Conservation (phyloP, 2,329 filamentous ascomycete genomes). For the Calonectria leucothoes region DNA sequence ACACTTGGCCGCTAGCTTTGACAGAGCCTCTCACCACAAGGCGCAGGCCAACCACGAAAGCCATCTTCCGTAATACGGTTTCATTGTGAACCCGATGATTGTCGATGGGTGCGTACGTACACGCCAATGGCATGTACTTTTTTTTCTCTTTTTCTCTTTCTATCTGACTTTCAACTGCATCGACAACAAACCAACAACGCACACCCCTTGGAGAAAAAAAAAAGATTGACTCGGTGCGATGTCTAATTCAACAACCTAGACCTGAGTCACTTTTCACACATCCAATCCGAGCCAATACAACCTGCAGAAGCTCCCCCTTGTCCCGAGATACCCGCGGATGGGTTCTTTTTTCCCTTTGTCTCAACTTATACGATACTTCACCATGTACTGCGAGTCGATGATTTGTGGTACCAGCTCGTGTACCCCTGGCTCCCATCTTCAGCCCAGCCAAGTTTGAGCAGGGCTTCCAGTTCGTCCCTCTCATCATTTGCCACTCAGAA, state of each 20-base stretch:
- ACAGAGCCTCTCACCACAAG: slow-evolving; percentile 11
- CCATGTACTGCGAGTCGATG: not conserved
- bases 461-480: not conserved
- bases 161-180: not conserved
- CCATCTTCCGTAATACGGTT: slow-evolving; percentile 13
- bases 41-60: not conserved
- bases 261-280: not conserved
- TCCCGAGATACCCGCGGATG: slow-evolving; percentile 13
- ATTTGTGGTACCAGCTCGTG: not conserved
- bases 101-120: not conserved
- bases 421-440: slow-evolving; percentile 8
- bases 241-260: not conserved
- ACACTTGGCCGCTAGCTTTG: not conserved
- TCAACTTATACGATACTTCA: not conserved
- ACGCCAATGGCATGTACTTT: not conserved
- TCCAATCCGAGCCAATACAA: not conserved
- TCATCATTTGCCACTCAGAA: slow-evolving; percentile 11
- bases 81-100: not conserved
- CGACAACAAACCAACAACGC: not conserved
- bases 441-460: slow-evolving; percentile 1
- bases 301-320: not conserved
- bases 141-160: not conserved
- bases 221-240: not conserved
- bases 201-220: not conserved
- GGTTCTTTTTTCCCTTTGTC: not conserved